Evolutionary conservation across 192 early-diverging fungal species (phyloP).

Genomic region (Globomyces pollinis-pini): DNA sequence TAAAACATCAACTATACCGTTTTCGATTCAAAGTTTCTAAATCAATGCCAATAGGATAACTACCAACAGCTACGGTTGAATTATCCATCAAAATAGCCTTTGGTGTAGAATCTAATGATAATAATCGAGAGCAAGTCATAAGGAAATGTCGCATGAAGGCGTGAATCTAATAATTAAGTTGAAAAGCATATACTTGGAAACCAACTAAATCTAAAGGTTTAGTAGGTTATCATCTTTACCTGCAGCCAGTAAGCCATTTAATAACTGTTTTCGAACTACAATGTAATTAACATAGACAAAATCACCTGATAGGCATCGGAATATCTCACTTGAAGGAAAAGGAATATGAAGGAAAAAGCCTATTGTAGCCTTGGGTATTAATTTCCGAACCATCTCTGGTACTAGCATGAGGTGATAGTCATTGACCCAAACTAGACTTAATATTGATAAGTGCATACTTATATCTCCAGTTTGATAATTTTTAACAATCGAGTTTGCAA

Average conservation of each 20-base stretch:
- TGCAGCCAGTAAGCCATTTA: conserved; percentile 6
- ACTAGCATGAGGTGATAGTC: conserved; percentile 97
- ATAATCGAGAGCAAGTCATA: conserved; percentile 46
- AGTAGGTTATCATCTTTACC: too few relatives aligned
- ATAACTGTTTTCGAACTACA: not conserved
- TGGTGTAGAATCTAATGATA: conserved; percentile 46
- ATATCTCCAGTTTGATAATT: conserved; percentile 74
- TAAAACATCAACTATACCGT: too few relatives aligned
- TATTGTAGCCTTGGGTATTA: conserved; percentile 76
- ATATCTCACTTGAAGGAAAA: conserved; percentile 92
- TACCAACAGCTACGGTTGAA: conserved; percentile 37
- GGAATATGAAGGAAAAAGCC: conserved; percentile 97
- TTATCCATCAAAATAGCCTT: conserved; percentile 46
- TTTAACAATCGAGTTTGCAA: conserved; percentile 73
- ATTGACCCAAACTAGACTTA: conserved; percentile 92
- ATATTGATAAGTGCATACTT: conserved; percentile 31
- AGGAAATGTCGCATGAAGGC: conserved; percentile 56
- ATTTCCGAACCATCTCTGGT: conserved; percentile 76
- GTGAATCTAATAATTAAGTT: too few relatives aligned
- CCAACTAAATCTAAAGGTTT: conserved; percentile 8
- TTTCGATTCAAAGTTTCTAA: conserved; percentile 64
- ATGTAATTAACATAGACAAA: too few relatives aligned
- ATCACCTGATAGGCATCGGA: conserved; percentile 72
- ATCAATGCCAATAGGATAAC: conserved; percentile 51
- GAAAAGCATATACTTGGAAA: conserved; percentile 34